A percentile compares a stretch with the other conserved stretches of the same genome.
Conservation (phyloP, 163 green algal species). For the Trebouxiophyceae sp. region DNA sequence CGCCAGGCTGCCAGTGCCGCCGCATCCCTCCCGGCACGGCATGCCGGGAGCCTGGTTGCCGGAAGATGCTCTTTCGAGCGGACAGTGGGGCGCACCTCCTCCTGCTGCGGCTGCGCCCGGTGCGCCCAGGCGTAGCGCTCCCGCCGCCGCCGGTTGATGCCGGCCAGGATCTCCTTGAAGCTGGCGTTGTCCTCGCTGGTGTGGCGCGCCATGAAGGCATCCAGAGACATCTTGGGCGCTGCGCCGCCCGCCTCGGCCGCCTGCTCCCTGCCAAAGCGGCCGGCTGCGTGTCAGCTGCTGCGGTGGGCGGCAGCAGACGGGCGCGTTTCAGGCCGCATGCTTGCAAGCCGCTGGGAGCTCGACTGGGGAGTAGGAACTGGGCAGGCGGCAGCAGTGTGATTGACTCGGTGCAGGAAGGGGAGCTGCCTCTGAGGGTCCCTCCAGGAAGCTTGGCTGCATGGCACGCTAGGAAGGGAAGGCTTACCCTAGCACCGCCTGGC, state of each 20-base stretch:
- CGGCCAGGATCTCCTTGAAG: constrained; percentile 65
- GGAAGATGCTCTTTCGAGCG: constrained; percentile 1
- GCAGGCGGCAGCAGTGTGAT: too few species aligned
- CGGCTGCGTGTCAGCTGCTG: too few species aligned
- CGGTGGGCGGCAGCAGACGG: too few species aligned
- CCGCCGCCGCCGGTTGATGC: constrained; percentile 23
- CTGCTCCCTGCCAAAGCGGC: not conserved
- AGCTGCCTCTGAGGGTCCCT: too few species aligned
- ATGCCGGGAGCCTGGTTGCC: not conserved
- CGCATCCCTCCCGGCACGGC: not conserved
- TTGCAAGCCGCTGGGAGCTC: too few species aligned
- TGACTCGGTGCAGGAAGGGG: too few species aligned
- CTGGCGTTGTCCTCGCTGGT: constrained; percentile 93
- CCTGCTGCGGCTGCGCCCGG: constrained; percentile 11
- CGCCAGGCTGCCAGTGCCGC: not conserved
- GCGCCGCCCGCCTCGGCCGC: too few species aligned
- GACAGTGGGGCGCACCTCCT: constrained; percentile 9
- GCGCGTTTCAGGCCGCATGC: too few species aligned
- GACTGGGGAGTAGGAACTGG: too few species aligned
- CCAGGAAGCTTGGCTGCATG: too few species aligned
- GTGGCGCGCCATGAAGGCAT: constrained; percentile 75
- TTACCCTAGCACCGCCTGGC: too few species aligned
- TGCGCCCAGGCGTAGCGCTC: constrained; percentile 7
- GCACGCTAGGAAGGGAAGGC: too few species aligned
- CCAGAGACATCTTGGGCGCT: constrained; percentile 46